Evolutionary conservation across 768 basidiomycete species (phyloP), one percentile per base, ranked within the genome.

Genomic region (Kwoniella europaea): DNA sequence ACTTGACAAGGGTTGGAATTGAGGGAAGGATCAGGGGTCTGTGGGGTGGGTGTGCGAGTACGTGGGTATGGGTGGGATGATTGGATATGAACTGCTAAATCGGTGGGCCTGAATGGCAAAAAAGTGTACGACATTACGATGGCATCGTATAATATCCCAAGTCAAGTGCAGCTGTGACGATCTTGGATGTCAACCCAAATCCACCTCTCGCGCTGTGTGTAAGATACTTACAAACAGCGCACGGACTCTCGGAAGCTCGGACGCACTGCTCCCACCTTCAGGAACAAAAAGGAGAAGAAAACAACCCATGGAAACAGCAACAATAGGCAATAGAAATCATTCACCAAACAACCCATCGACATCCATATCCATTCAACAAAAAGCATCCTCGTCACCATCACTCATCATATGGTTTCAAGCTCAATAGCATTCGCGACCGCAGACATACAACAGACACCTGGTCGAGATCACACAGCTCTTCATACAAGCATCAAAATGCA

Each of bases 21-120:
- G 62, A 12, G 10, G 69, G 43, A 59, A 4, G 61, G 44, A 74
- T 82, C 3, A 64, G 57, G 5, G 75, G 71, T 1, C 65, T 86
- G 0, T 88, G 86, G 87, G 87, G 86, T 4, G 88, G 88, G 5
- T 87, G 86, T 68, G 88, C 87, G 41, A 87, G 87, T 22, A 88
- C 85, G 71, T 89, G 87, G 87, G 78, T 88, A 10, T 74, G 78
- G 56, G 63, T 83, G 9, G 76, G 35, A 35, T 35, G 35, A 35
- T 35, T 6, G 35, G 35, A 35, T 35, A 35, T 35, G 35, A 35
- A 35, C 35, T 35, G 35, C 35, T 35, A 35, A 0, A 6, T 35
- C 6, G 35, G 35, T 35, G 35, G 35, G 7, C 6, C 1, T 35
- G 35, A 35, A 35, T 35, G 35, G 35, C 35, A 0, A 35, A 9